Evolutionary conservation across 768 basidiomycete genomes (phyloP).

Genomic region (Rickenella mellea): DNA sequence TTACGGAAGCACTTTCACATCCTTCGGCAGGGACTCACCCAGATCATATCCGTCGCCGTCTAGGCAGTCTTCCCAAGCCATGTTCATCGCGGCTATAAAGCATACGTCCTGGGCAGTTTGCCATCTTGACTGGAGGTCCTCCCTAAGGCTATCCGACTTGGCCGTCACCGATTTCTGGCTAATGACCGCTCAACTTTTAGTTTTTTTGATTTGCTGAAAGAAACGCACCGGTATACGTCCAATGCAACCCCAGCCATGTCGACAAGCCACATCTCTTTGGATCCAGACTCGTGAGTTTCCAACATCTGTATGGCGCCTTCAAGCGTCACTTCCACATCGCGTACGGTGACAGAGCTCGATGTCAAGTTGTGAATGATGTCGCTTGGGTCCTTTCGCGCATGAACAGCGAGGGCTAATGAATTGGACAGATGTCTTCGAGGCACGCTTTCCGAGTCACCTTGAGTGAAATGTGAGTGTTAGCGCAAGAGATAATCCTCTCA

Average conservation of each 20-base stretch:
- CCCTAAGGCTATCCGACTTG: conserved; percentile 23
- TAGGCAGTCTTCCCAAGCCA: conserved; percentile 58
- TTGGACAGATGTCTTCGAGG: conserved; percentile 3
- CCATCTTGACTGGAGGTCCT: conserved; percentile 39
- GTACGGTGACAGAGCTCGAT: conserved; percentile 26
- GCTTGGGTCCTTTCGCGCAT: conserved; percentile 40
- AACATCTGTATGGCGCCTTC: conserved; percentile 35
- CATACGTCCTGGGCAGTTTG: conserved; percentile 57
- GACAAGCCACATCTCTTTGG: conserved; percentile 30
- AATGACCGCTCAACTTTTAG: too few species aligned
- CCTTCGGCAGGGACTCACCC: conserved; percentile 26
- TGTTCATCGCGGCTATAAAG: conserved; percentile 48
- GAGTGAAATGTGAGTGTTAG: too few species aligned
- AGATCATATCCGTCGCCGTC: conserved; percentile 56
- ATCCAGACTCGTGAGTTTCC: conserved; percentile 32
- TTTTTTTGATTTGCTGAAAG: neutral
- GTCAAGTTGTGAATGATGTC: conserved; percentile 55
- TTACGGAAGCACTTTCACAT: neutral
- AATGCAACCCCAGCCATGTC: conserved; percentile 43
- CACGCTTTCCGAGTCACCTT: too few species aligned
- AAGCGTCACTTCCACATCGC: conserved; percentile 38
- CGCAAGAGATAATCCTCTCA: too few species aligned
- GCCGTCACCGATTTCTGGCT: too few species aligned
- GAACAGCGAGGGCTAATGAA: conserved; percentile 31
- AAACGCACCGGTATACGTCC: conserved; percentile 25